Evolutionary conservation across 805 yeast genomes (phyloP).

Genomic region (Kodamaea laetipori): DNA sequence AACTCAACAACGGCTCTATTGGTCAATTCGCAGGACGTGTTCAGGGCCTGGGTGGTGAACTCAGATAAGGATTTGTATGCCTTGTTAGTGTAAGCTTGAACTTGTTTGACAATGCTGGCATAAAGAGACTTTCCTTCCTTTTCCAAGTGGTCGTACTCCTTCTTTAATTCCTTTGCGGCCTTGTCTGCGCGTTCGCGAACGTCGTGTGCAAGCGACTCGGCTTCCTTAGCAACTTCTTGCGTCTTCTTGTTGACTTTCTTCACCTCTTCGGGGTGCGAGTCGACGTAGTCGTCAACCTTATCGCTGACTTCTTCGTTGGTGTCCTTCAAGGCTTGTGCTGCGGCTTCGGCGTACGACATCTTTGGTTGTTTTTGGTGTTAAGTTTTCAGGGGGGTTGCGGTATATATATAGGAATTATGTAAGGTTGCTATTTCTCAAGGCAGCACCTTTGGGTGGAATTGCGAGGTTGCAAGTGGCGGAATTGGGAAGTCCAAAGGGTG

Average conservation of each 20-base stretch:
- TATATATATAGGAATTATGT: conserved; percentile 1
- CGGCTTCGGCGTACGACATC: conserved; percentile 43
- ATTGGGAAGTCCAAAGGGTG: no score
- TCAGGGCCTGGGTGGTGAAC: conserved; percentile 5
- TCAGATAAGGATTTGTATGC: background rate
- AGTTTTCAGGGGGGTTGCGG: conserved; percentile 4
- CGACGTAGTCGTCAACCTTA: conserved; percentile 6
- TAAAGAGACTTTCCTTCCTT: conserved; percentile 23
- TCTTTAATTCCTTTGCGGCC: conserved; percentile 14
- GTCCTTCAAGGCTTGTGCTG: conserved; percentile 24
- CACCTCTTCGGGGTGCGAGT: conserved; percentile 12
- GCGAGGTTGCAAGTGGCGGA: background rate
- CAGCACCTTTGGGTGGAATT: background rate
- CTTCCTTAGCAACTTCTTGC: conserved; percentile 3
- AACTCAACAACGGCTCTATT: conserved; percentile 41
- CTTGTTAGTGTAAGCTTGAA: conserved; percentile 9
- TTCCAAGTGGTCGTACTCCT: conserved; percentile 24
- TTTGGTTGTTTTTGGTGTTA: background rate
- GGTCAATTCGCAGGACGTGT: conserved; percentile 12
- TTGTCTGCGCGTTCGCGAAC: conserved; percentile 6
- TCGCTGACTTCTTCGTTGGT: conserved; percentile 5
- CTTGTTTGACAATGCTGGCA: conserved; percentile 17
- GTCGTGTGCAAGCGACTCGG: conserved; percentile 21
- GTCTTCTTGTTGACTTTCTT: conserved; percentile 1
- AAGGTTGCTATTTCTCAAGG: conserved; percentile 4